Evolutionary conservation across 192 early-diverging fungal genomes (phyloP).

Genomic region (Chytriomyces sp.): DNA sequence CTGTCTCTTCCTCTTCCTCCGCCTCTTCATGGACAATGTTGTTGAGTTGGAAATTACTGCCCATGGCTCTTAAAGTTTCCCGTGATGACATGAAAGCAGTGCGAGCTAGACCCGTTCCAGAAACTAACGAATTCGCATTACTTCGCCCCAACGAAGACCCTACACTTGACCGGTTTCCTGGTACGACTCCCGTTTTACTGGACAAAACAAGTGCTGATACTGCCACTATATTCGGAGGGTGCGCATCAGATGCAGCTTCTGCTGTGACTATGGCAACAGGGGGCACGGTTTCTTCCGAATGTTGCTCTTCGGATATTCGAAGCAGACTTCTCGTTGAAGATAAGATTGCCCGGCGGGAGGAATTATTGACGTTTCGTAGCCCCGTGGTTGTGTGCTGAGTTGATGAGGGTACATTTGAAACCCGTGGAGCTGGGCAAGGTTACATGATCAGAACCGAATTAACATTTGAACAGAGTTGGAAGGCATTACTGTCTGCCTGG

Average conservation of each 20-base stretch:
- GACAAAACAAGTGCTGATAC: neutral
- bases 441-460: too few species aligned
- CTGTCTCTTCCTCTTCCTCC: constrained; percentile 26
- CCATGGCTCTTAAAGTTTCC: constrained; percentile 4
- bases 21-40: constrained; percentile 36
- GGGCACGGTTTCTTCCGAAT: neutral
- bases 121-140: neutral
- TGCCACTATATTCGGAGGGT: neutral
- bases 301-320: constrained; percentile 15
- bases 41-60: constrained; percentile 35
- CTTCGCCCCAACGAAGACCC: neutral
- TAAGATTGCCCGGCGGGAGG: neutral
- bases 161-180: neutral
- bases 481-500: too few species aligned
- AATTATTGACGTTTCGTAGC: neutral
- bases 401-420: too few species aligned
- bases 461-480: too few species aligned
- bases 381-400: too few species aligned
- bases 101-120: constrained; percentile 10
- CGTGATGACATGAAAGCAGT: constrained; percentile 28
- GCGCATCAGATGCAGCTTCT: neutral
- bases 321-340: constrained; percentile 13
- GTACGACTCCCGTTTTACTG: neutral
- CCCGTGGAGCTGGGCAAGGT: too few species aligned
- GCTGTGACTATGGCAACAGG: too few species aligned